These are phyloP conservation scores for Schoenoplectus tabernaemontani DNA, from an alignment of 202 grass and related monocot genomes.

Conservation along the genomic window DNA sequence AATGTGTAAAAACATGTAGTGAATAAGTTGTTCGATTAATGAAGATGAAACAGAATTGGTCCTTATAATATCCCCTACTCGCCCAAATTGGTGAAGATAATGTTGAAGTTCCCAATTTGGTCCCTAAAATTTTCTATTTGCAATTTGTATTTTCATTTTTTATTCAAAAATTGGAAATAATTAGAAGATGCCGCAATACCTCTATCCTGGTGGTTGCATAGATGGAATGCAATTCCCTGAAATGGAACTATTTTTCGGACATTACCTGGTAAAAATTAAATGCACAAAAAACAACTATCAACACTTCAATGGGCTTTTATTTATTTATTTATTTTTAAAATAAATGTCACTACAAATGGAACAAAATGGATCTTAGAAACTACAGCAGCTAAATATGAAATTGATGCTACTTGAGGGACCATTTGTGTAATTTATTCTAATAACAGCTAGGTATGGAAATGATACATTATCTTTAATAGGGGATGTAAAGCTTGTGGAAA, in stretches of 20 bases:
- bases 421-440: neutral
- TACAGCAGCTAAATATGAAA: too few relatives aligned
- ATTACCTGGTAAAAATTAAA: neutral
- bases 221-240: neutral
- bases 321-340: too few relatives aligned
- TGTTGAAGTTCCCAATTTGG: neutral
- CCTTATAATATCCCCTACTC: neutral
- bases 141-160: neutral
- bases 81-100: neutral
- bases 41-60: neutral
- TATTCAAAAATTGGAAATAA: neutral
- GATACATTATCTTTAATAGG: constrained; percentile 16
- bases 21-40: neutral
- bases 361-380: neutral
- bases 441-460: neutral
- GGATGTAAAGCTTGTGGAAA: constrained; percentile 67
- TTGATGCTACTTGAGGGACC: neutral
- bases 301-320: neutral
- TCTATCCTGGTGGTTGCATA: neutral
- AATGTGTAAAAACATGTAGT: neutral
- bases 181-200: too few relatives aligned
- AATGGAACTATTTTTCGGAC: neutral
- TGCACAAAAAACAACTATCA: neutral
- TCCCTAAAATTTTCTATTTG: neutral
- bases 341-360: neutral